Conservation (phyloP, 208 protist species). For the Phytomonas sp. region DNA sequence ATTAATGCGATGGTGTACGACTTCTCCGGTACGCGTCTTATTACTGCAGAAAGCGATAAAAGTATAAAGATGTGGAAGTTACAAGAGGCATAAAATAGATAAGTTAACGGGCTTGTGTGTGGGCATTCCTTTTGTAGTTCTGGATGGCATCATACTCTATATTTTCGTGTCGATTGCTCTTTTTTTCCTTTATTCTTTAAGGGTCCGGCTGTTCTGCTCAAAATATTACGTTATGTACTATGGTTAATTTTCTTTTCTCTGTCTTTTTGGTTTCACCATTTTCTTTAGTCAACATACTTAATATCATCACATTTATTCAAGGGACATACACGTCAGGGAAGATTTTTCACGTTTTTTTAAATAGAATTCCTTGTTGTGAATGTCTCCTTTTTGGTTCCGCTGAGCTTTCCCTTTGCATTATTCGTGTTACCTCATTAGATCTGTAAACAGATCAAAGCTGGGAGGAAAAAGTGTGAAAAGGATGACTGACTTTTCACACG, state of each 20-base stretch:
- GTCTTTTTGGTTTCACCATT: neutral
- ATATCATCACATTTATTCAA: neutral
- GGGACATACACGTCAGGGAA: no score
- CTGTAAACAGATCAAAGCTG: no score
- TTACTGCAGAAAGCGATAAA: constrained; percentile 98
- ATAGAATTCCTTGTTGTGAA: neutral
- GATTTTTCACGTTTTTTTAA: no score
- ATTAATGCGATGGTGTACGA: constrained; percentile 93
- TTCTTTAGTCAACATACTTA: neutral
- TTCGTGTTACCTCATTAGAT: neutral
- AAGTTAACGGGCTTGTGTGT: neutral
- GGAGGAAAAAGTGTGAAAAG: no score
- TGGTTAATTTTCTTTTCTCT: neutral
- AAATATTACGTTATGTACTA: neutral
- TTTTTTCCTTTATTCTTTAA: neutral
- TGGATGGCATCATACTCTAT: no score
- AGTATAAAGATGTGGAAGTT: constrained; percentile 91
- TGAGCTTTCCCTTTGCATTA: constrained; percentile 4
- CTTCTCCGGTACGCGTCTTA: constrained; percentile 94
- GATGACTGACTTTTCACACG: no score
- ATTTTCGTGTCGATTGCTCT: no score
- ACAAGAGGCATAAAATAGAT: constrained; percentile 6
- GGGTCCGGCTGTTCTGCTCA: no score
- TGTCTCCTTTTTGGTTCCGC: neutral
- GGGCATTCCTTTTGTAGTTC: no score